These are phyloP conservation scores for Aphanoascus verrucosus DNA, from an alignment of 2,329 filamentous ascomycete genomes.

Conservation along the genomic window DNA sequence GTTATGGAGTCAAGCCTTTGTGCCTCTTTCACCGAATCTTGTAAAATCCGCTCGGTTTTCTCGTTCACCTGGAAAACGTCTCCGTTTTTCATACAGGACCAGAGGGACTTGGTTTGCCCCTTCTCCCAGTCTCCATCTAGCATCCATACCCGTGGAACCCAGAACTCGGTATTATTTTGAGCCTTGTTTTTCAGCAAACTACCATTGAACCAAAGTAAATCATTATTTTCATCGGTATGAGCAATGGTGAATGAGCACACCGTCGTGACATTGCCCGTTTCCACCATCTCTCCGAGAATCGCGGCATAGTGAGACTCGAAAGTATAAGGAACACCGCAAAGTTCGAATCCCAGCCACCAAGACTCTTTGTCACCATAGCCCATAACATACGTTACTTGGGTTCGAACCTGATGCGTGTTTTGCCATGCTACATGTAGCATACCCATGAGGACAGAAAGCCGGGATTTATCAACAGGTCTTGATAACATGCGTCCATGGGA, in stretches of 20 bases:
- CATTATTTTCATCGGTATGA: constrained; percentile 32
- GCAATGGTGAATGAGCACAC: constrained; percentile 36
- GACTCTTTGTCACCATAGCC: constrained; percentile 40
- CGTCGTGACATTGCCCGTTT: not conserved
- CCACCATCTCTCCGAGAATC: constrained; percentile 26
- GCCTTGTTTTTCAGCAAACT: constrained; percentile 35
- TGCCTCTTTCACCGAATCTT: constrained; percentile 6
- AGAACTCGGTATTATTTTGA: constrained; percentile 24
- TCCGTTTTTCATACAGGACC: constrained; percentile 5
- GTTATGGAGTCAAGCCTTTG: not conserved
- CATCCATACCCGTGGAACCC: constrained; percentile 35
- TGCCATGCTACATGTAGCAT: constrained; percentile 39
- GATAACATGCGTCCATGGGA: no score
- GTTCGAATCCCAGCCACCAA: constrained; percentile 39
- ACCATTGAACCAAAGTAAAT: constrained; percentile 38
- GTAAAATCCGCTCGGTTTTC: not conserved
- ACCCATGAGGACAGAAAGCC: constrained; percentile 30
- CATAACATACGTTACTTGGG: constrained; percentile 34
- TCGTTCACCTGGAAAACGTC: not conserved
- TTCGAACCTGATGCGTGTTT: constrained; percentile 33
- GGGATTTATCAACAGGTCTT: constrained; percentile 36
- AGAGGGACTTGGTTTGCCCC: not conserved
- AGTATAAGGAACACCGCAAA: constrained; percentile 30
- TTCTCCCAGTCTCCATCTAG: constrained; percentile 25
- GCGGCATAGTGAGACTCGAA: constrained; percentile 37